phyloP scores from a whole-genome alignment of 2,329 filamentous ascomycete genomes.

The Trichoderma lentiforme region DNA sequence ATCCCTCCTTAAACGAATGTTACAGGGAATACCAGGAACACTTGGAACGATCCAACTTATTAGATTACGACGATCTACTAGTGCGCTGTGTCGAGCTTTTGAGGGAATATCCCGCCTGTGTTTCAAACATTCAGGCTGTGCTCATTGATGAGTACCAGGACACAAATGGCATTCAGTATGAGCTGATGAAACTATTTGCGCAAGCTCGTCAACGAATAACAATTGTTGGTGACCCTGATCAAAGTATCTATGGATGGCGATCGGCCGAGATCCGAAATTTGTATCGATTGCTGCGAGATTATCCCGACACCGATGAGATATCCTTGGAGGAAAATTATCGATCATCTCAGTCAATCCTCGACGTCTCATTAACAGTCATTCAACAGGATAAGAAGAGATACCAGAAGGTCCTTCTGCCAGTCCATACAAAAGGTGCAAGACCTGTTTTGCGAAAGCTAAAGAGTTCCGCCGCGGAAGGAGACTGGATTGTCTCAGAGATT shows the following conservation, averaged over 20 bases:
- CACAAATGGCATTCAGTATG: constrained; percentile 92
- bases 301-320: constrained; percentile 74
- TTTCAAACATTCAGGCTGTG: constrained; percentile 84
- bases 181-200: constrained; percentile 86
- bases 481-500: constrained; percentile 87
- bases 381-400: constrained; percentile 83
- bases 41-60: constrained; percentile 70
- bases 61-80: constrained; percentile 93
- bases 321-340: constrained; percentile 92
- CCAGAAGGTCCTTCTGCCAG: constrained; percentile 73
- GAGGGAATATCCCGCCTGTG: constrained; percentile 68
- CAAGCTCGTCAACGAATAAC: constrained; percentile 73
- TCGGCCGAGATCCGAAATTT: constrained; percentile 91
- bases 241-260: constrained; percentile 96
- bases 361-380: constrained; percentile 78
- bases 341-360: constrained; percentile 80
- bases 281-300: constrained; percentile 71
- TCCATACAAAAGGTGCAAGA: constrained; percentile 73
- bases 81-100: constrained; percentile 80
- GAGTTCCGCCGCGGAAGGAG: constrained; percentile 68
- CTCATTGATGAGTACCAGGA: constrained; percentile 98
- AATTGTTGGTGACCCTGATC: constrained; percentile 93
- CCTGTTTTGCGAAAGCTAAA: constrained; percentile 77
- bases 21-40: constrained; percentile 77
- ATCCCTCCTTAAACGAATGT: constrained; percentile 61